Conservation (phyloP, 2,329 filamentous ascomycete genomes). For the Microsporum audouinii region DNA sequence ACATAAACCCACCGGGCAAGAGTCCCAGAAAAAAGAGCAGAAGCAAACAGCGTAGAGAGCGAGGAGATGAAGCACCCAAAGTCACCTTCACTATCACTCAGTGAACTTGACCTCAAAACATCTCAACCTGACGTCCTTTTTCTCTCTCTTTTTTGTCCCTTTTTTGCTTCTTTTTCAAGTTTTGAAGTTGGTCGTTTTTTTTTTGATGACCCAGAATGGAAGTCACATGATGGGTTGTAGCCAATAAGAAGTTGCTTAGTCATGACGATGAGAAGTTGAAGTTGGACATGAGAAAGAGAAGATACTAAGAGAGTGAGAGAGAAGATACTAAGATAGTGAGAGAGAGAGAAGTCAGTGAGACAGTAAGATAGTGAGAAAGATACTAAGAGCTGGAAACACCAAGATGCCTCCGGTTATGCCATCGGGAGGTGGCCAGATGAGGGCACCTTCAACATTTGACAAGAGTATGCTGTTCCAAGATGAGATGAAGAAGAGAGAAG, state of each 20-base stretch:
- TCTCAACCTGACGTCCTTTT: background rate
- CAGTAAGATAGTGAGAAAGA: background rate
- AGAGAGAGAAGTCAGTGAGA: background rate
- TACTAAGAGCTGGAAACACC: background rate
- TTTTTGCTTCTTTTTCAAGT: background rate
- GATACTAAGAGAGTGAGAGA: background rate
- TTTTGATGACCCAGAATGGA: background rate
- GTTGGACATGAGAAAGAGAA: background rate
- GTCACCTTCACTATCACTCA: background rate
- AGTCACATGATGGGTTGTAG: background rate
- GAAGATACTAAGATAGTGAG: no score
- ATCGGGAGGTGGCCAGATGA: conserved; percentile 35
- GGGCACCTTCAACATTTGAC: conserved; percentile 57
- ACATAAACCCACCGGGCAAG: background rate
- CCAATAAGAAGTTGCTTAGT: background rate
- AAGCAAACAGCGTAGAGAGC: background rate
- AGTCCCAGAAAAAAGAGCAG: background rate
- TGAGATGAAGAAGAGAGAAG: conserved; percentile 19
- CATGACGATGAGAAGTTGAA: background rate
- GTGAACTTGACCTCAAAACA: background rate
- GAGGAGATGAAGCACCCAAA: background rate
- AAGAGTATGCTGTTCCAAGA: conserved; percentile 45
- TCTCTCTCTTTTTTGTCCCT: background rate
- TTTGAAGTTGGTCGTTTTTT: background rate
- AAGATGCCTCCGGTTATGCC: conserved; percentile 48